These are phyloP conservation scores for Penicillium soppii DNA, from an alignment of 495 filamentous ascomycete genomes.

Conservation along the genomic window DNA sequence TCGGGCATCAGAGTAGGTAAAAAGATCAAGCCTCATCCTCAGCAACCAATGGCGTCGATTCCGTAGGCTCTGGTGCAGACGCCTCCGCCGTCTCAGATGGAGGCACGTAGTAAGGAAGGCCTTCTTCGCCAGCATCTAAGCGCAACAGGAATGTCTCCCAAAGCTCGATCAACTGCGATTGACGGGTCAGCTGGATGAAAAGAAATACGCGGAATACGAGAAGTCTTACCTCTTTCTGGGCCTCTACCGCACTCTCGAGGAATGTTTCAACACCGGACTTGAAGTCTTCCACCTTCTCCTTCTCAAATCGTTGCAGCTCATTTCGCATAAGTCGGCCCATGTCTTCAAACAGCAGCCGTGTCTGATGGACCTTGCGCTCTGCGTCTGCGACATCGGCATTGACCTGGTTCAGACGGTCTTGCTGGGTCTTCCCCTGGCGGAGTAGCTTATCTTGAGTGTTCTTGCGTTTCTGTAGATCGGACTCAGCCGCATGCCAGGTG, in stretches of 20 bases:
- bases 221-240: slow-evolving; percentile 87
- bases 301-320: slow-evolving; percentile 92
- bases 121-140: slow-evolving; percentile 89
- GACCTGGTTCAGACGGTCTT: slow-evolving; percentile 88
- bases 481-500: slow-evolving; percentile 85
- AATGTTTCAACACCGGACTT: slow-evolving; percentile 98
- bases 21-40: slow-evolving; percentile 15
- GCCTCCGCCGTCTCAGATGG: slow-evolving; percentile 30
- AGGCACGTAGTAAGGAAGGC: slow-evolving; percentile 71
- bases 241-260: slow-evolving; percentile 92
- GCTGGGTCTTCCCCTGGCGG: slow-evolving; percentile 88
- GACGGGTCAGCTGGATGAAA: slow-evolving; percentile 19
- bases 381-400: slow-evolving; percentile 90
- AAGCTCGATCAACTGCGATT: slow-evolving; percentile 82
- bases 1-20: not conserved
- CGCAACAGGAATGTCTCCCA: slow-evolving; percentile 98
- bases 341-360: slow-evolving; percentile 88
- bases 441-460: slow-evolving; percentile 86
- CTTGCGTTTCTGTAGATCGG: slow-evolving; percentile 83
- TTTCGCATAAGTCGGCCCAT: slow-evolving; percentile 91
- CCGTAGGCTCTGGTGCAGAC: slow-evolving; percentile 21
- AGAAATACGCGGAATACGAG: not conserved
- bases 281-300: slow-evolving; percentile 98
- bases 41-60: slow-evolving; percentile 22
- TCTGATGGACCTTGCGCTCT: slow-evolving; percentile 89